Base-by-base conservation (phyloP, 2,329 filamentous ascomycete genomes). In the Aspergillus proliferans region DNA sequence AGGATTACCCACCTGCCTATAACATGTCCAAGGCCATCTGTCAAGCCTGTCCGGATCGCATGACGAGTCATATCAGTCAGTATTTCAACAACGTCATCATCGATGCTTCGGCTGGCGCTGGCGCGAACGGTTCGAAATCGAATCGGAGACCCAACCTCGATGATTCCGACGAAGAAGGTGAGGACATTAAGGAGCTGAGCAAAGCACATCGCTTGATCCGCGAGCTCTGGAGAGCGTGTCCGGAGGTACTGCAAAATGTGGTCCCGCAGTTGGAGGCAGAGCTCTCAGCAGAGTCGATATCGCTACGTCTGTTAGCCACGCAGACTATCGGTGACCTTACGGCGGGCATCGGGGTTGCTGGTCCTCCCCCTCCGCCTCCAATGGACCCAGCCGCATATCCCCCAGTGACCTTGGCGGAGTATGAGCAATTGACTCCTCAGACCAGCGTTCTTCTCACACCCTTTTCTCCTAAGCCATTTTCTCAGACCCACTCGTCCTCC, bases 51-150 rank as follows among this genome's bases (percentile, higher is more conserved):
- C 83, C 88, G 1, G 92, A 96, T 58, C 94, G 94, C 70, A 96
- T 98, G 92, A 86, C 89, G 1, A 86, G 90, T 53, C 89, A 94
- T 58, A 86, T 97, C 48, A 92, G 89, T 57, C 90, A 95, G 63
- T 98, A 97, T 68, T 98, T 98, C 67, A 95, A 90, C 69, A 90
- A 95, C 49, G 90, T 97, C 46, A 94, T 98, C 50, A 84, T 97
- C 53, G 90, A 96, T 63, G 87, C 90, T 3, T 90, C 84, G 34
- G 81, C 75, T 42, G 75, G 74, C 18, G 73, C 74, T 8, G 76
- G 79, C 57, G 55, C 74, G 47, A 85, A 83, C 54, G 81, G 80
- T 4, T 22, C 60, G 22, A 76, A 71, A 54, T 55, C 58, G 18
- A 74, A 73, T 51, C 66, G 73, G 49, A 73, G 69, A 48, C 59